A percentile compares a stretch with the other conserved stretches of the same genome.
phyloP scores from a whole-genome alignment of 2,329 filamentous ascomycete species.

The Sclerotinia glacialis region DNA sequence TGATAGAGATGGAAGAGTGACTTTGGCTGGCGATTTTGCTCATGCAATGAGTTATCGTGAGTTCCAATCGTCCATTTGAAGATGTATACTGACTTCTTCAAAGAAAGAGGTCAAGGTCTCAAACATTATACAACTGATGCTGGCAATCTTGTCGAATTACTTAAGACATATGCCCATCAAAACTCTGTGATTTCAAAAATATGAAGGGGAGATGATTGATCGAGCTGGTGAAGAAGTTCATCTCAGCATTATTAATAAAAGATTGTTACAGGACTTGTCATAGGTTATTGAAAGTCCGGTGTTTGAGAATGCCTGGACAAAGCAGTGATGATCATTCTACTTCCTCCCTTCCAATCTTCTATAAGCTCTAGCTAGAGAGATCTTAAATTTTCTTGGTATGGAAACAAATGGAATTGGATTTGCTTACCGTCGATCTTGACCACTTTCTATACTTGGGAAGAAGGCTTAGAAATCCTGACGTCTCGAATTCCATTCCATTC shows the following conservation, averaged over 20 bases:
- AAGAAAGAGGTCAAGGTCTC: slow-evolving; percentile 52
- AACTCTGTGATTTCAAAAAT: slow-evolving; percentile 41
- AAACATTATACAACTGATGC: slow-evolving; percentile 48
- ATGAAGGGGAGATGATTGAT: slow-evolving; percentile 48
- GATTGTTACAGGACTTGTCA: slow-evolving; percentile 47
- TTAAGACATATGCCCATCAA: slow-evolving; percentile 28
- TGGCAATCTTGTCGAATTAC: slow-evolving; percentile 39
- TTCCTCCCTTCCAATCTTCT: neutral
- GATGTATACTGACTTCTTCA: slow-evolving; percentile 12
- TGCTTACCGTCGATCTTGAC: neutral
- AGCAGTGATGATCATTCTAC: neutral
- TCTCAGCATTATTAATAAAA: slow-evolving; percentile 44
- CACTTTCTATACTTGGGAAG: too few relatives aligned
- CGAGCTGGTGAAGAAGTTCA: slow-evolving; percentile 46
- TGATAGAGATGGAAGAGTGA: slow-evolving; percentile 38
- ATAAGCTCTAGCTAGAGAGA: neutral
- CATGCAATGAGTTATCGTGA: slow-evolving; percentile 42
- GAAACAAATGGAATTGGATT: neutral
- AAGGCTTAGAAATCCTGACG: neutral
- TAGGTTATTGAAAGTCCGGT: slow-evolving; percentile 39
- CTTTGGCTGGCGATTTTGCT: slow-evolving; percentile 40
- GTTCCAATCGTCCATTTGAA: slow-evolving; percentile 21
- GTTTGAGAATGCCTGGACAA: slow-evolving; percentile 24
- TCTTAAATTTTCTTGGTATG: neutral
- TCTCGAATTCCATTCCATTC: neutral